Base-by-base conservation (phyloP, 2,329 filamentous ascomycete genomes). In the Boeremia exigua region DNA sequence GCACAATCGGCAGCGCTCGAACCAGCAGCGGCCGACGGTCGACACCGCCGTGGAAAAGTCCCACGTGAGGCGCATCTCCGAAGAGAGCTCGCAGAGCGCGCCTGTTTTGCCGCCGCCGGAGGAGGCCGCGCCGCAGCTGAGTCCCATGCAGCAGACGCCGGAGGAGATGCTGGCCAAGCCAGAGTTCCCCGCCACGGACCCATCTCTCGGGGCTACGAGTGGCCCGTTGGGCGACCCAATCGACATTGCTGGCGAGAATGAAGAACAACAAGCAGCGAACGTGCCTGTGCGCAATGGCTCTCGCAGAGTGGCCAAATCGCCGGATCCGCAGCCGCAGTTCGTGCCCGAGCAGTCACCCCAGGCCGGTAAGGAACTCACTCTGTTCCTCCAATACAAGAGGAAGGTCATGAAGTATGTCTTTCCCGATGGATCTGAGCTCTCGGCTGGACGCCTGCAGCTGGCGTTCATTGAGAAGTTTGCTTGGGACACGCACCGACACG, bases 391-490 rank as follows among this genome's bases (percentile, higher is more conserved):
- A 76, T 97, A 98, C 79, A 96, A 96, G 74, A 95, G 90, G 66
- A 95, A 95, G 73, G 93, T 98, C 66, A 98, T 97, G 78, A 98
- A 98, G 74, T 96, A 96, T 72, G 87, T 96, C 14, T 84, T 98
- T 30, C 80, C 91, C 0, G 92, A 96, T 72, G 94, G 94, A 1
- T 88, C 88, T 29, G 92, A 94, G 59, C 82, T 99, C 10, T 94
- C 91, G 2, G 88, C 97, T 56, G 92, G 92, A 1, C 86, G 93
- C 23, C 77, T 99, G 54, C 94, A 99, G 74, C 83, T 99, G 27
- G 94, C 95, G 0, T 99, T 99, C 67, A 99, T 99, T 66, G 95
- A 99, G 66, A 99, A 97, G 73, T 99, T 99, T 72, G 95, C 94
- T 0, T 99, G 96, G 93, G 98, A 96, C 67, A 97, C 94, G 0